Percentiles rank a stretch among this genome's conserved stretches.
Conservation (phyloP, 2,329 filamentous ascomycete species). For the Fusarium duplospermum region DNA sequence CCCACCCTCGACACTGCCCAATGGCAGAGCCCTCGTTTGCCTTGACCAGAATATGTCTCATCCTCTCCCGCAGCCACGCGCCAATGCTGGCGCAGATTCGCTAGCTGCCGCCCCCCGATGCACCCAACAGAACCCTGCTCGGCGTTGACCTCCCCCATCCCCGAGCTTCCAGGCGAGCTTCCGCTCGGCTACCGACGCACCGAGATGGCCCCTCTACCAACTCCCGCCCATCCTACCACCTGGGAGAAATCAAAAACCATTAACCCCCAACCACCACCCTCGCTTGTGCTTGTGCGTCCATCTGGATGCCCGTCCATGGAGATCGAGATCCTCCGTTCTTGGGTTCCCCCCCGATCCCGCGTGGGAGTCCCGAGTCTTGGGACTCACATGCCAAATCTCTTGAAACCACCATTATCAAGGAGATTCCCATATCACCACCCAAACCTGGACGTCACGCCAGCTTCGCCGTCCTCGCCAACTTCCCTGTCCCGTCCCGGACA, state of each 20-base stretch:
- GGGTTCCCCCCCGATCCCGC: neutral
- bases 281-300: conserved; percentile 24
- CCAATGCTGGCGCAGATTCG: conserved; percentile 20
- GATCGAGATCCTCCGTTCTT: conserved; percentile 18
- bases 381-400: neutral
- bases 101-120: conserved; percentile 10
- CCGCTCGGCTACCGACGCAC: conserved; percentile 43
- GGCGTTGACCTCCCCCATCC: conserved; percentile 36
- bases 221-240: conserved; percentile 35
- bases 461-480: conserved; percentile 1
- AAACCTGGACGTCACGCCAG: conserved; percentile 7
- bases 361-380: neutral
- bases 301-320: conserved; percentile 12
- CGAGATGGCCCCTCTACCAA: conserved; percentile 26
- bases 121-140: conserved; percentile 29
- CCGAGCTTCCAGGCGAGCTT: conserved; percentile 38
- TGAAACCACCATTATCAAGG: neutral
- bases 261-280: conserved; percentile 34
- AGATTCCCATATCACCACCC: neutral
- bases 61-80: conserved; percentile 21
- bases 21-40: conserved; percentile 23
- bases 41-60: conserved; percentile 42
- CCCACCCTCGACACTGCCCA: conserved; percentile 21
- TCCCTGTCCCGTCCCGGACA: conserved; percentile 13
- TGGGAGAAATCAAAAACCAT: conserved; percentile 41